A percentile compares a stretch with the other conserved stretches of the same genome.
These are phyloP conservation scores for Grigorovia jiainica DNA, from an alignment of 805 yeast species.

Conservation along the genomic window DNA sequence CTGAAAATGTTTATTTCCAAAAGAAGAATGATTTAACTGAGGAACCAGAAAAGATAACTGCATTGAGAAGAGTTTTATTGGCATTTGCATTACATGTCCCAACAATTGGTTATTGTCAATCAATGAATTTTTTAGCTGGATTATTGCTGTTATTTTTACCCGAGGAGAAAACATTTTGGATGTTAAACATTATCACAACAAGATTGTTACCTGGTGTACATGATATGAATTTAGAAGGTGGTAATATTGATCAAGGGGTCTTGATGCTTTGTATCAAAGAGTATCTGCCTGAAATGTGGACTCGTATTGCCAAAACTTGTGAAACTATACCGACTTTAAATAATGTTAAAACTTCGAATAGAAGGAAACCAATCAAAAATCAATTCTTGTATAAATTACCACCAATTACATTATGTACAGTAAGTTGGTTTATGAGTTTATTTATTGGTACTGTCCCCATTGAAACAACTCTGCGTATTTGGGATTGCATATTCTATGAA, in stretches of 20 bases:
- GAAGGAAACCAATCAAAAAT: constrained; percentile 12
- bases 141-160: constrained; percentile 72
- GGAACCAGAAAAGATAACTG: constrained; percentile 58
- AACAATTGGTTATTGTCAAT: constrained; percentile 90
- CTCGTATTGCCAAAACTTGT: constrained; percentile 29
- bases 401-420: constrained; percentile 85
- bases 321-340: neutral
- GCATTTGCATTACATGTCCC: constrained; percentile 85
- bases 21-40: constrained; percentile 21
- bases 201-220: constrained; percentile 85
- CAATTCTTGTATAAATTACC: constrained; percentile 68
- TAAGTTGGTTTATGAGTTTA: constrained; percentile 98
- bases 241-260: constrained; percentile 90
- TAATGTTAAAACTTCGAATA: too few relatives aligned
- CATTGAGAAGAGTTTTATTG: constrained; percentile 69
- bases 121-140: constrained; percentile 88
- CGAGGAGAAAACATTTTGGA: constrained; percentile 91
- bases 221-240: constrained; percentile 84
- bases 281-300: constrained; percentile 77
- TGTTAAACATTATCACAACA: constrained; percentile 85
- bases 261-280: constrained; percentile 79
- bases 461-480: constrained; percentile 76
- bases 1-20: constrained; percentile 80
- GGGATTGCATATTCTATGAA: constrained; percentile 94
- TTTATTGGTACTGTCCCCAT: constrained; percentile 85